Evolutionary conservation across 73 alveolate species (phyloP).

Genomic region (Stentor roeselii): DNA sequence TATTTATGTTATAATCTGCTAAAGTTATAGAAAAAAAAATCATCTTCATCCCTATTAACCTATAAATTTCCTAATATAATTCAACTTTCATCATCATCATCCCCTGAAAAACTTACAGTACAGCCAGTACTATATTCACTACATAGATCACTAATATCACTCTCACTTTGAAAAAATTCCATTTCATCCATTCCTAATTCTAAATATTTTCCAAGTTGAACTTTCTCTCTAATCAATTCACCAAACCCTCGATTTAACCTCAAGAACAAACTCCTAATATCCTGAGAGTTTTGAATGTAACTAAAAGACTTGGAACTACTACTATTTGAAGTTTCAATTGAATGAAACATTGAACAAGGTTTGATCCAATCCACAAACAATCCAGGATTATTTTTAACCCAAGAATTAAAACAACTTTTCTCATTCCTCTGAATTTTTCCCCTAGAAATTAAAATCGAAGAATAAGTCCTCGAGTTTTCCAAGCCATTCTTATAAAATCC

Average conservation of each 20-base stretch:
- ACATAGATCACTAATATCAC: slow-evolving; percentile 93
- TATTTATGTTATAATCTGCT: no score
- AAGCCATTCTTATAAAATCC: slow-evolving; percentile 96
- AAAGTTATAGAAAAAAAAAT: no score
- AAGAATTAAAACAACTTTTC: no score
- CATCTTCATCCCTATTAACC: no score
- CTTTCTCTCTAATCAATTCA: slow-evolving; percentile 85
- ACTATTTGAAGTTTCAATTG: no score
- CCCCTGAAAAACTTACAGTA: slow-evolving; percentile 93
- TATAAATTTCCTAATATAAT: no score
- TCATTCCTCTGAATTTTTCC: slow-evolving; percentile 95
- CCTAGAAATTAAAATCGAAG: slow-evolving; percentile 94
- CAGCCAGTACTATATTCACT: slow-evolving; percentile 88
- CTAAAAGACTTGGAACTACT: slow-evolving; percentile 79
- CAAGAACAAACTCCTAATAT: slow-evolving; percentile 65
- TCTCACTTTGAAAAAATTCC: slow-evolving; percentile 94
- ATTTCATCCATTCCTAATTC: slow-evolving; percentile 87
- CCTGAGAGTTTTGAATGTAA: slow-evolving; percentile 55
- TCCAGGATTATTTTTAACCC: slow-evolving; percentile 91
- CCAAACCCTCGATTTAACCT: slow-evolving; percentile 73
- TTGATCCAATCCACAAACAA: no score
- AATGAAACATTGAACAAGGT: no score
- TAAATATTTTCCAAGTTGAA: slow-evolving; percentile 83
- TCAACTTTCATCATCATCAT: slow-evolving; percentile 81
- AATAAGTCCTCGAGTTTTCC: slow-evolving; percentile 91